Evolutionary conservation across 768 basidiomycete genomes (phyloP).

Genomic region (Suillus subalutaceus): DNA sequence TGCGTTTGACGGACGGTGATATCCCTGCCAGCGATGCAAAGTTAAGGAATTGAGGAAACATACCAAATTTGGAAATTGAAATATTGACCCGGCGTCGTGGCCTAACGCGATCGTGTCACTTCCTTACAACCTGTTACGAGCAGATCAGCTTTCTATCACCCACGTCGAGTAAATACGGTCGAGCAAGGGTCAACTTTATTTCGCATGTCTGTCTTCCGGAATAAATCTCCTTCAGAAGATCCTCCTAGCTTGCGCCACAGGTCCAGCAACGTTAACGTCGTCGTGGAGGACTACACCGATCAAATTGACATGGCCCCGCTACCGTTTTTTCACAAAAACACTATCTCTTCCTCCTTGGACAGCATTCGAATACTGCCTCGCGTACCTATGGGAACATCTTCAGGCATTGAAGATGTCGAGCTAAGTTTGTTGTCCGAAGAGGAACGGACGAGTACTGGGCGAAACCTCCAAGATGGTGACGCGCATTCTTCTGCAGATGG

Average conservation of each 20-base stretch:
- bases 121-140: constrained; percentile 1
- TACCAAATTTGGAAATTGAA: constrained; percentile 9
- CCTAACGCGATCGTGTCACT: constrained; percentile 8
- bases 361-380: constrained; percentile 63
- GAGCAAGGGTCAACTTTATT: constrained; percentile 6
- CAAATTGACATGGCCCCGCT: constrained; percentile 23
- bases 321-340: constrained; percentile 47
- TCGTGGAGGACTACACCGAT: constrained; percentile 38
- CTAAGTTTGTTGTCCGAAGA: constrained; percentile 61
- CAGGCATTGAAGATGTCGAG: constrained; percentile 58
- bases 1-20: not conserved
- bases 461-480: constrained; percentile 42
- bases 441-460: constrained; percentile 50
- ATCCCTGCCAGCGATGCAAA: not conserved
- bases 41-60: not conserved
- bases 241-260: constrained; percentile 33
- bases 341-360: constrained; percentile 59
- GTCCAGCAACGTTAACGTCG: constrained; percentile 34
- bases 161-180: not conserved
- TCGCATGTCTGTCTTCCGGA: constrained; percentile 29
- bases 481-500: constrained; percentile 35
- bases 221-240: constrained; percentile 30
- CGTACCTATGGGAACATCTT: constrained; percentile 32
- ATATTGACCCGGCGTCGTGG: not conserved
- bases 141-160: constrained; percentile 9